Conservation (phyloP, 257 asterid species). For the Cruciata laevipes region DNA sequence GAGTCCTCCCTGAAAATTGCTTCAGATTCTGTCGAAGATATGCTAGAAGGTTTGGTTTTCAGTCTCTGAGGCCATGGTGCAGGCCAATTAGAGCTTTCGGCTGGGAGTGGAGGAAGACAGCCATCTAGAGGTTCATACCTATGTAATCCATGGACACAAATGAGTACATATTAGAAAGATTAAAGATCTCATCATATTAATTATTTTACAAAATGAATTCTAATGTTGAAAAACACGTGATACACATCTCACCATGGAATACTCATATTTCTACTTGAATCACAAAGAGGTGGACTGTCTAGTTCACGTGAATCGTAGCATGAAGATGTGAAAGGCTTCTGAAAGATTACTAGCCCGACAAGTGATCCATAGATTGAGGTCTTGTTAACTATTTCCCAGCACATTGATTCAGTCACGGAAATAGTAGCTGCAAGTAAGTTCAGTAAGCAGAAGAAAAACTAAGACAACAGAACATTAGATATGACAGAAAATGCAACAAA, state of each 20-base stretch:
- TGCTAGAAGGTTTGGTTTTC: constrained; percentile 43
- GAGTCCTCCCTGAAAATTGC: constrained; percentile 55
- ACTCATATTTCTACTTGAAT: constrained; percentile 34
- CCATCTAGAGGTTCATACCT: constrained; percentile 77
- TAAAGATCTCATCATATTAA: background rate
- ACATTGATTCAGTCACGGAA: constrained; percentile 63
- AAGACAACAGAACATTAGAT: background rate
- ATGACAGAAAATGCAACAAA: background rate
- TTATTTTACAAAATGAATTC: background rate
- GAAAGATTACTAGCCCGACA: constrained; percentile 69
- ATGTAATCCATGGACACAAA: constrained; percentile 3
- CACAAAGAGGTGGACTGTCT: constrained; percentile 65
- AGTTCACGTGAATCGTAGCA: constrained; percentile 59
- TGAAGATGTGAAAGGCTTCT: constrained; percentile 67
- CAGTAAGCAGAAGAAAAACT: background rate
- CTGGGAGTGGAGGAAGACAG: constrained; percentile 56
- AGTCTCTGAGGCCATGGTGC: constrained; percentile 92
- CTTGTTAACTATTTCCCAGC: constrained; percentile 75
- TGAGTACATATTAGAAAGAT: constrained; percentile 10
- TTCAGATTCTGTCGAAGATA: constrained; percentile 46
- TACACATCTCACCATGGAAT: constrained; percentile 47
- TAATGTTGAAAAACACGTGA: too few species aligned
- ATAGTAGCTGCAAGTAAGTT: constrained; percentile 61
- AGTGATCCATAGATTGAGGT: constrained; percentile 28
- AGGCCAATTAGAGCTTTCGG: constrained; percentile 48